Evolutionary conservation across 805 yeast genomes (phyloP).

Genomic region (Candida oleophila): DNA sequence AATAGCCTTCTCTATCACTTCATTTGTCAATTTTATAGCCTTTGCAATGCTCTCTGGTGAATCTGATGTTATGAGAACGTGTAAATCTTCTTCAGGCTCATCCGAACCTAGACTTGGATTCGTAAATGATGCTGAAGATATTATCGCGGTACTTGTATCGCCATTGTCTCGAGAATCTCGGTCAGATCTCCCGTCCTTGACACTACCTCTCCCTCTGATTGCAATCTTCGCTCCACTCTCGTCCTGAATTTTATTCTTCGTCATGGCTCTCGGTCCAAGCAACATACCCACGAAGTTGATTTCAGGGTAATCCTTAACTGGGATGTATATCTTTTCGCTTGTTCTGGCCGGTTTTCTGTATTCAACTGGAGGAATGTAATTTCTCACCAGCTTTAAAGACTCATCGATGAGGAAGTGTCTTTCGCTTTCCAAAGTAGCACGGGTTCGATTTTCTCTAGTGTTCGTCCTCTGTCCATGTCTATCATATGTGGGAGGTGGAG

Average conservation of each 20-base stretch:
- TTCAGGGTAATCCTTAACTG: constrained; percentile 83
- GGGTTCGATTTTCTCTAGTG: constrained; percentile 71
- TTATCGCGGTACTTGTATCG: constrained; percentile 16
- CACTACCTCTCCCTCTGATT: constrained; percentile 93
- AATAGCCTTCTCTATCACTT: constrained; percentile 78
- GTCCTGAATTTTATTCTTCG: constrained; percentile 74
- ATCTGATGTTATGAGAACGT: constrained; percentile 84
- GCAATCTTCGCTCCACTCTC: constrained; percentile 88
- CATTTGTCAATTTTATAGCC: constrained; percentile 73
- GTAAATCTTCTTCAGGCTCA: constrained; percentile 72
- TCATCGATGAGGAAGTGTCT: constrained; percentile 74
- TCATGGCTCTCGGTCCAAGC: constrained; percentile 94
- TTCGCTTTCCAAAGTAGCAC: constrained; percentile 68
- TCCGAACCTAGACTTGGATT: constrained; percentile 18
- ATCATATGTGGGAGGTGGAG: constrained; percentile 94
- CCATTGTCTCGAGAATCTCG: constrained; percentile 43
- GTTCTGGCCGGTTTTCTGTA: constrained; percentile 70
- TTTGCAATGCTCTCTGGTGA: constrained; percentile 70
- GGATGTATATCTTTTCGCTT: constrained; percentile 79
- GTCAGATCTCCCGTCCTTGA: constrained; percentile 75
- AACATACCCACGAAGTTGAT: constrained; percentile 89
- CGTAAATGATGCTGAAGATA: constrained; percentile 17
- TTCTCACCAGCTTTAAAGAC: constrained; percentile 71
- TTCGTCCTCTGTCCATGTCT: constrained; percentile 77
- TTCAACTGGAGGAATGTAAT: constrained; percentile 76